Evolutionary conservation across 768 basidiomycete species (phyloP).

Genomic region (Pleurotus ostreatus): DNA sequence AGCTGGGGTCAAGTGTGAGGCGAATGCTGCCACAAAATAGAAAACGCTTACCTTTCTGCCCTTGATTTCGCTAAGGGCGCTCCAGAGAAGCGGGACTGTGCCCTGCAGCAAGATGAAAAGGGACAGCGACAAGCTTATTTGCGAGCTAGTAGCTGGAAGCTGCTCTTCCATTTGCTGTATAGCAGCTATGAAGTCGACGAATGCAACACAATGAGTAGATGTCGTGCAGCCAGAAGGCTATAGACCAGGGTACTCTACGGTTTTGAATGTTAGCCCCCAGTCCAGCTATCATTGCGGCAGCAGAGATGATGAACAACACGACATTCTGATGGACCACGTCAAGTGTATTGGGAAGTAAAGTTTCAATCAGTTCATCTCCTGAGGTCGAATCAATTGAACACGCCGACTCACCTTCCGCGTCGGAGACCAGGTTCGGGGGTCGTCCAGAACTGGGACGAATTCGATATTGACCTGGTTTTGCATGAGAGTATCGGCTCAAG

Average conservation of each 20-base stretch:
- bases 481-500: background rate
- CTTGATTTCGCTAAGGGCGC: constrained; percentile 66
- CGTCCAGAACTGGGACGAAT: background rate
- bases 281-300: constrained; percentile 55
- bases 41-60: constrained; percentile 57
- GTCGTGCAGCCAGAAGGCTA: background rate
- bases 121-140: constrained; percentile 67
- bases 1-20: constrained; percentile 25
- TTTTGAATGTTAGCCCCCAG: constrained; percentile 60
- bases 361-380: no score
- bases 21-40: background rate
- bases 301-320: constrained; percentile 42
- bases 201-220: background rate
- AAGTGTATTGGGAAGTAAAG: background rate
- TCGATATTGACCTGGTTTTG: background rate
- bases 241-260: constrained; percentile 33
- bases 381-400: no score
- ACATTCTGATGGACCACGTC: constrained; percentile 27
- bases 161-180: constrained; percentile 56
- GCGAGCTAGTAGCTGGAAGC: constrained; percentile 52
- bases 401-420: background rate
- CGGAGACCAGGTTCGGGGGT: background rate
- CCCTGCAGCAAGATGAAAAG: constrained; percentile 77
- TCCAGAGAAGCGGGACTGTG: constrained; percentile 62
- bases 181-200: constrained; percentile 39